These are phyloP conservation scores for Metarhizium guizhouense DNA, from an alignment of 2,329 filamentous ascomycete species.

Conservation along the genomic window DNA sequence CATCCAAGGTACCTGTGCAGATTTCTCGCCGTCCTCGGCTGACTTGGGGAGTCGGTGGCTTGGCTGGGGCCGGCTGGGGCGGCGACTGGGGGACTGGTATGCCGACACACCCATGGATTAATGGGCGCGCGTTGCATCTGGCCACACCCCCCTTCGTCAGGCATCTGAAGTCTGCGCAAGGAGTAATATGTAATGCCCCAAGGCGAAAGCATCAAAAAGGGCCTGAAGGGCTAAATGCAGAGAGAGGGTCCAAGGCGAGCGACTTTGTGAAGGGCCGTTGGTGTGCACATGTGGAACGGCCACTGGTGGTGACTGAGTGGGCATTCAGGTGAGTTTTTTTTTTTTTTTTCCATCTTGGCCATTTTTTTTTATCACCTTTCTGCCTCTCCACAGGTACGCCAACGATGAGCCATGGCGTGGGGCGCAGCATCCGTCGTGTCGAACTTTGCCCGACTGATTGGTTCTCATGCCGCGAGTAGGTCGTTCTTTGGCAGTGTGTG, in stretches of 20 bases:
- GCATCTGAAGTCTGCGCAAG: not conserved
- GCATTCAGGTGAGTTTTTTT: slow-evolving; percentile 8
- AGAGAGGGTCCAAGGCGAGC: not conserved
- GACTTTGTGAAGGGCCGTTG: not conserved
- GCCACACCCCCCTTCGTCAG: not conserved
- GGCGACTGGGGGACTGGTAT: slow-evolving; percentile 1
- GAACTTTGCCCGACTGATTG: slow-evolving; percentile 23
- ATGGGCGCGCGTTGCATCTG: slow-evolving; percentile 1
- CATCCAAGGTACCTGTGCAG: slow-evolving; percentile 3
- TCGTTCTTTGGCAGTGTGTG: not conserved
- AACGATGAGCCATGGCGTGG: slow-evolving; percentile 10
- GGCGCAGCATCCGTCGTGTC: slow-evolving; percentile 19
- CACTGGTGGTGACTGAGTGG: not conserved
- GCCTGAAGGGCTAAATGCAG: not conserved
- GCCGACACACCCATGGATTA: slow-evolving; percentile 4
- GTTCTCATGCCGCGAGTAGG: slow-evolving; percentile 11
- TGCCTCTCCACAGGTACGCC: not conserved
- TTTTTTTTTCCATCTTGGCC: slow-evolving; percentile 1
- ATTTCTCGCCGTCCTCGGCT: slow-evolving; percentile 2
- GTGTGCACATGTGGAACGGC: slow-evolving; percentile 4
- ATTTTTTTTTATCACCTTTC: not conserved
- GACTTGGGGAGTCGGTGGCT: slow-evolving; percentile 5
- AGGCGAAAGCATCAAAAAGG: not conserved
- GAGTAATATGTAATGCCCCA: not conserved
- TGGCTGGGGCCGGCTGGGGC: slow-evolving; percentile 6